Evolutionary conservation across 345 rosid species (phyloP).

Genomic region (Lenwebbia sp.): DNA sequence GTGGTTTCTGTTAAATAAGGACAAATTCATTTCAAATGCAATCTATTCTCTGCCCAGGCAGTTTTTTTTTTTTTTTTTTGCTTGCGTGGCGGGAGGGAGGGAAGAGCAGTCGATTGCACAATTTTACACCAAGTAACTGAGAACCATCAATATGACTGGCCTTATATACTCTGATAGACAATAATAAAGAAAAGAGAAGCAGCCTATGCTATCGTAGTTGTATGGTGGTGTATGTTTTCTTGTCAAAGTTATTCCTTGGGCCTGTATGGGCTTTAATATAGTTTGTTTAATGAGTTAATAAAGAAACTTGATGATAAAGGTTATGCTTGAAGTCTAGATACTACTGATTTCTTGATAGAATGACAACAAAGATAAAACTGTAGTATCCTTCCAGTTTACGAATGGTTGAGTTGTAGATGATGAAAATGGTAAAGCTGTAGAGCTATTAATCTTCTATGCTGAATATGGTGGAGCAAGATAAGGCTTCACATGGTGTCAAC

Average conservation of each 20-base stretch:
- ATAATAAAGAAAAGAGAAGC: neutral
- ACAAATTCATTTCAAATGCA: neutral
- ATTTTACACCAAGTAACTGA: neutral
- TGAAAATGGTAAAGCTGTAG: neutral
- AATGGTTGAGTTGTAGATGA: neutral
- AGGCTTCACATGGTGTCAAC: neutral
- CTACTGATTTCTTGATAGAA: neutral
- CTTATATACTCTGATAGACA: neutral
- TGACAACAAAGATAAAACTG: neutral
- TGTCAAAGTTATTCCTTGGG: neutral
- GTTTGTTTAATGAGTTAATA: neutral
- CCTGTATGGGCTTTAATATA: neutral
- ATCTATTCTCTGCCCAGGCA: neutral
- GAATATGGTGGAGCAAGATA: neutral
- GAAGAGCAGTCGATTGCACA: neutral
- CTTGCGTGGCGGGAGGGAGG: neutral
- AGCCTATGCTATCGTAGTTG: neutral
- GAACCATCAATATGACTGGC: neutral
- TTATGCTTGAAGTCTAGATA: neutral
- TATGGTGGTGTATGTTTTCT: neutral
- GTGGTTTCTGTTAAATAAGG: neutral
- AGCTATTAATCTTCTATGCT: neutral
- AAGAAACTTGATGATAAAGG: neutral
- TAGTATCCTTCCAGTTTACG: neutral
- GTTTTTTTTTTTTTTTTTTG: neutral